Evolutionary conservation across 1,284 basidiomycete genomes (phyloP).

Genomic region (Boletus sp.): DNA sequence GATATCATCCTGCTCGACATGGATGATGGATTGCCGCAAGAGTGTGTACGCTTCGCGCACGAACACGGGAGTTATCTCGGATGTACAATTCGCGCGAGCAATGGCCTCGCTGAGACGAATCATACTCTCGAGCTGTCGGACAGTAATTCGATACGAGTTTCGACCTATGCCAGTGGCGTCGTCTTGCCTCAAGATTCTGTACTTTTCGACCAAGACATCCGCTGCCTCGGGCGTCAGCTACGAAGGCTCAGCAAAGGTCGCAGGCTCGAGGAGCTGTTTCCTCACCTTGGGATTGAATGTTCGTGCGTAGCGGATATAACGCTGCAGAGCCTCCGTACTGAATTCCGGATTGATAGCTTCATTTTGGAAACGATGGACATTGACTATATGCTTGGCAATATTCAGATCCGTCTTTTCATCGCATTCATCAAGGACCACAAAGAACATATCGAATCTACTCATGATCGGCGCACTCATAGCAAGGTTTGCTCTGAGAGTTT

Average conservation of each 20-base stretch:
- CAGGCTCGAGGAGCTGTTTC: background rate
- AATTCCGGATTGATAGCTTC: constrained; percentile 95
- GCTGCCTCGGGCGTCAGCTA: constrained; percentile 91
- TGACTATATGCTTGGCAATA: constrained; percentile 96
- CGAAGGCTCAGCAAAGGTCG: constrained; percentile 7
- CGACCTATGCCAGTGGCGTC: constrained; percentile 84
- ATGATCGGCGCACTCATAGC: constrained; percentile 99
- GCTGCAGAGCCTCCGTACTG: constrained; percentile 92
- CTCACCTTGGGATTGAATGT: constrained; percentile 93
- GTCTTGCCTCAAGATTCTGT: constrained; percentile 88
- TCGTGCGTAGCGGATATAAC: constrained; percentile 94
- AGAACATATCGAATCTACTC: constrained; percentile 98
- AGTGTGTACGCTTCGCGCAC: constrained; percentile 95
- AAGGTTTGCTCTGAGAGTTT: constrained; percentile 90
- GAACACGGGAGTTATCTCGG: constrained; percentile 90
- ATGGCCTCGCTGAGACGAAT: constrained; percentile 96
- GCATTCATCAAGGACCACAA: constrained; percentile 97
- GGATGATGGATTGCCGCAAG: constrained; percentile 95
- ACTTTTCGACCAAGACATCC: constrained; percentile 93
- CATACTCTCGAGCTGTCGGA: constrained; percentile 95
- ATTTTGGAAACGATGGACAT: constrained; percentile 94
- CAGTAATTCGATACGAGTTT: constrained; percentile 95
- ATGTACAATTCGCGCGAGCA: constrained; percentile 92
- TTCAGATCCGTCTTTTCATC: constrained; percentile 90
- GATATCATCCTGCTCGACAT: constrained; percentile 98